Conservation (phyloP, 2,329 filamentous ascomycete genomes). For the Calonectria naviculata region DNA sequence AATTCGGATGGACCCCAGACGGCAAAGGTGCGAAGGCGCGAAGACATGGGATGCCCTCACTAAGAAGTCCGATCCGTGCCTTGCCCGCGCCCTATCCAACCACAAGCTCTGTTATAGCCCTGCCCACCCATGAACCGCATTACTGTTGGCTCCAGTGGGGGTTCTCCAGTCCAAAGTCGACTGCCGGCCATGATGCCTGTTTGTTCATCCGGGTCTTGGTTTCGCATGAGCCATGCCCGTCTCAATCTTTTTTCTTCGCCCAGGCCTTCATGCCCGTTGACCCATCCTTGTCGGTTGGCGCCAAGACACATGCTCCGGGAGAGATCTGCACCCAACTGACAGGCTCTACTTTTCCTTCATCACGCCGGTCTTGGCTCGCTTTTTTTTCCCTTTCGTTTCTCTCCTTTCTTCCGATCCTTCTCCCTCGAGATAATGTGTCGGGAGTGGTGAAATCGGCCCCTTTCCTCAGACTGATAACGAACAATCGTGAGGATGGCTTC, state of each 20-base stretch:
- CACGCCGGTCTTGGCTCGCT: background rate
- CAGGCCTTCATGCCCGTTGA: background rate
- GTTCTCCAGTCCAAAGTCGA: conserved; percentile 1
- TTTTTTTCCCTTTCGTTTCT: background rate
- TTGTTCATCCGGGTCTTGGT: conserved; percentile 4
- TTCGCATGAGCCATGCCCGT: background rate
- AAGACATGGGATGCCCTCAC: background rate
- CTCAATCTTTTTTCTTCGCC: background rate
- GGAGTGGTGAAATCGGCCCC: background rate
- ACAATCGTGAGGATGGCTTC: conserved; percentile 25
- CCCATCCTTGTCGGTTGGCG: background rate
- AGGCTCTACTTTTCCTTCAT: conserved; percentile 1
- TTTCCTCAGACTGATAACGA: background rate
- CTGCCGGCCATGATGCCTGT: conserved; percentile 32
- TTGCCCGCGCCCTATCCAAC: background rate
- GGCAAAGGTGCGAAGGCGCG: conserved; percentile 1
- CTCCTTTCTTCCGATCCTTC: background rate
- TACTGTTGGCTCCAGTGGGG: background rate
- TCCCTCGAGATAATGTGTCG: conserved; percentile 2
- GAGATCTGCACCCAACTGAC: background rate
- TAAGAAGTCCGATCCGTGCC: conserved; percentile 9
- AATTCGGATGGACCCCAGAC: conserved; percentile 14
- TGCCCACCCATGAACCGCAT: background rate
- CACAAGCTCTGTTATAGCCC: conserved; percentile 1
- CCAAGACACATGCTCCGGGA: conserved; percentile 1